Evolutionary conservation across 768 basidiomycete species (phyloP), one percentile per base, ranked within the genome.

Genomic region (Pleurotus djamor): DNA sequence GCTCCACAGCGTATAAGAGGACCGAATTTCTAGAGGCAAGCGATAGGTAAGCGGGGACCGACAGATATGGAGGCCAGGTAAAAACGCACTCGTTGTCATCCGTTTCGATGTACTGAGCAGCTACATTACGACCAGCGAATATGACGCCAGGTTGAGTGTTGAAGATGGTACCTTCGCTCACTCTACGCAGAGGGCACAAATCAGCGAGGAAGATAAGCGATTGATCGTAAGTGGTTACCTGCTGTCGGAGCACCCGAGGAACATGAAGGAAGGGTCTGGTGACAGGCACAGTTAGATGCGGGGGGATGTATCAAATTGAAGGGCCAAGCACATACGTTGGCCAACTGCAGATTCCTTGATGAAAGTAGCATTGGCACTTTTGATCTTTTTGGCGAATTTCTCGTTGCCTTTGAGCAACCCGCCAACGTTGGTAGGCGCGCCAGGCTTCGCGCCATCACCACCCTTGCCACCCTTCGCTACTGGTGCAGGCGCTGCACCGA

Each of bases 71-170:
- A 35, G 32, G 7, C 57, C 13, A 5, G 69, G n/a, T n/a, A n/a
- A n/a, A n/a, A n/a, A n/a, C 74, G 57, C 61, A 76, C 75, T 69
- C 66, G 68, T 68, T 72, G n/a, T 64, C 50, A 58, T 77, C 75
- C 49, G 67, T 68, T 34, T 62, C 59, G 10, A 67, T 67, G 62
- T 72, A 76, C 59, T 74, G 75, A 50, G 76, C 74, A 1, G 66
- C 75, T 57, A 76, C 69, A 55, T 74, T 76, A 55, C 67, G 67
- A 16, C 75, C 72, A 2, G 74, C 64, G 47, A 74, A 62, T 44
- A 70, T 64, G 14, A 73, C 71, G 4, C 74, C 74, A 47, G 66
- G 58, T 3, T 70, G 68, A 14, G 73, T 65, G 51, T 71, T 69
- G 65, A 77, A 77, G 33, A 77, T 70, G 21, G 67, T 61, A 33